Evolutionary conservation across 768 basidiomycete species (phyloP).

Genomic region (Daedaleopsis nitida): DNA sequence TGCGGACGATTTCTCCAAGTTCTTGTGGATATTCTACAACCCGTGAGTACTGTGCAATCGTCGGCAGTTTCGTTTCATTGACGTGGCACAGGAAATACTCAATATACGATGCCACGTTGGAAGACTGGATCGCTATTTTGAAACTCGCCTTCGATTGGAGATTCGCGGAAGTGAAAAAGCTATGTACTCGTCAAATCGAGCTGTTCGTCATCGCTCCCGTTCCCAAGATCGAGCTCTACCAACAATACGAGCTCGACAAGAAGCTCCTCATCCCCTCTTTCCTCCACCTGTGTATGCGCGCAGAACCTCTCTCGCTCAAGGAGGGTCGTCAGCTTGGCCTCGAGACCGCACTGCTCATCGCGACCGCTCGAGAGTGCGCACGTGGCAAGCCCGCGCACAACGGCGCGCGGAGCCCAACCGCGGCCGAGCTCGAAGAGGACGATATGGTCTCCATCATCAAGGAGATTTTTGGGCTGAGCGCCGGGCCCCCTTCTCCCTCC

Average conservation of each 20-base stretch:
- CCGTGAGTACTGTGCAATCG: constrained; percentile 25
- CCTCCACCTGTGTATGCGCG: constrained; percentile 50
- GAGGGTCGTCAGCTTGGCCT: constrained; percentile 62
- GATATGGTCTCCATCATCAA: constrained; percentile 32
- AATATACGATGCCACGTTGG: constrained; percentile 49
- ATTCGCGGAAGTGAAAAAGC: constrained; percentile 51
- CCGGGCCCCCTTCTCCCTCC: constrained; percentile 25
- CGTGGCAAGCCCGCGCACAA: constrained; percentile 36
- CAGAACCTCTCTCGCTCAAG: constrained; percentile 48
- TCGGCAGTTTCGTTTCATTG: background rate
- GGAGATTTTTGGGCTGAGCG: constrained; percentile 34
- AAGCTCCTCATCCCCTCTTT: constrained; percentile 55
- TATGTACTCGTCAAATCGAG: constrained; percentile 57
- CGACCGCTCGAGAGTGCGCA: constrained; percentile 51
- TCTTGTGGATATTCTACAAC: constrained; percentile 37
- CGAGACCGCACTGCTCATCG: constrained; percentile 55
- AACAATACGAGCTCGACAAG: constrained; percentile 49
- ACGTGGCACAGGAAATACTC: constrained; percentile 50
- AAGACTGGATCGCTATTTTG: constrained; percentile 59
- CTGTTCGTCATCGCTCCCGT: constrained; percentile 46
- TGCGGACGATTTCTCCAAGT: constrained; percentile 31
- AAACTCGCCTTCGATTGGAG: constrained; percentile 55
- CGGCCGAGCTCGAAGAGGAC: constrained; percentile 29
- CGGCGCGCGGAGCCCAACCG: constrained; percentile 31
- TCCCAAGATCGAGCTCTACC: constrained; percentile 59